phyloP scores from a whole-genome alignment of 140 eudicot genomes.

The Ambrosia hybrid region DNA sequence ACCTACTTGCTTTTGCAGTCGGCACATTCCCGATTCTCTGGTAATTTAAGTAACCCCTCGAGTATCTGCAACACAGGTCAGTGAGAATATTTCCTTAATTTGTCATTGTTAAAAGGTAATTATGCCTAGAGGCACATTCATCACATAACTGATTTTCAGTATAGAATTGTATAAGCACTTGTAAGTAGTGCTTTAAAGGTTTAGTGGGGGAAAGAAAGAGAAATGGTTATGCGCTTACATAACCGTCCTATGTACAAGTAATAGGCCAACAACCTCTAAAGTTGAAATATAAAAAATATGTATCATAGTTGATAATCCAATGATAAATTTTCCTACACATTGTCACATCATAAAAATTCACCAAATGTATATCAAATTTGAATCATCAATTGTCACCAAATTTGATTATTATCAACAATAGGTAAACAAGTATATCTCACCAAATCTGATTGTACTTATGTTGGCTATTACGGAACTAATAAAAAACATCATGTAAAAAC shows the following conservation, averaged over 20 bases:
- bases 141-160: background rate
- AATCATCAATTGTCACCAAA: too few species aligned
- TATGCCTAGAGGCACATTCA: background rate
- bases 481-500: too few species aligned
- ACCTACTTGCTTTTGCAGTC: slow-evolving; percentile 81
- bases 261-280: background rate
- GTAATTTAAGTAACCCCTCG: slow-evolving; percentile 66
- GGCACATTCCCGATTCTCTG: slow-evolving; percentile 75
- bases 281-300: slow-evolving; percentile 2
- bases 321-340: too few species aligned
- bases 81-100: background rate
- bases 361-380: too few species aligned
- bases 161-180: background rate
- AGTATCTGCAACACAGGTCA: slow-evolving; percentile 49
- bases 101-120: background rate
- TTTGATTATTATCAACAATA: too few species aligned
- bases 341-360: too few species aligned
- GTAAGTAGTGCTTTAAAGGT: background rate
- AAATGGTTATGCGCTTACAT: background rate
- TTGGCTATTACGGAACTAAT: too few species aligned
- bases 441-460: too few species aligned
- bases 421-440: too few species aligned
- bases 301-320: too few species aligned
- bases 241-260: background rate
- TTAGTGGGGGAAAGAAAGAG: too few species aligned